A percentile compares a stretch with the other conserved stretches of the same genome.
Evolutionary conservation across 371 early-diverging fungal species (phyloP).

Genomic region (Mucor plumbeus): DNA sequence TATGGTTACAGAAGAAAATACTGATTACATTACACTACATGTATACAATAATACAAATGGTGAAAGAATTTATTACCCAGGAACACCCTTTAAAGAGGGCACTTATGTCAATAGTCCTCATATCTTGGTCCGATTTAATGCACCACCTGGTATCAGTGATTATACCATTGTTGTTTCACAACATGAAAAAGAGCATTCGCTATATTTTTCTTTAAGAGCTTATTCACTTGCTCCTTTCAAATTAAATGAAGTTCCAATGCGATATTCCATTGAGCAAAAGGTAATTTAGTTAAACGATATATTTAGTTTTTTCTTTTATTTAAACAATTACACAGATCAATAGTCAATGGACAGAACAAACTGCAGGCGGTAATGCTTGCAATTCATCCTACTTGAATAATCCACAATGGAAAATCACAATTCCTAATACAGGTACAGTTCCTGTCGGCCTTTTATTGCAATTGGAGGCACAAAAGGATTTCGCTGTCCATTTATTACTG

Average conservation of each 20-base stretch:
- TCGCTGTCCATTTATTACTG: constrained; percentile 72
- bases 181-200: constrained; percentile 69
- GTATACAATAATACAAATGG: constrained; percentile 76
- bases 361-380: constrained; percentile 82
- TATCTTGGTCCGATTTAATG: constrained; percentile 75
- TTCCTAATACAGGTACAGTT: constrained; percentile 37
- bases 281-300: constrained; percentile 27
- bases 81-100: constrained; percentile 71
- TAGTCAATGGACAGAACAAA: constrained; percentile 76
- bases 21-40: constrained; percentile 85
- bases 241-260: constrained; percentile 68
- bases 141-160: constrained; percentile 61
- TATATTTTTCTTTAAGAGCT: constrained; percentile 78
- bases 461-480: constrained; percentile 71
- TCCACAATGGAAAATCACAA: constrained; percentile 76
- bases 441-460: constrained; percentile 51
- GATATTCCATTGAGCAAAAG: constrained; percentile 64
- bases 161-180: constrained; percentile 86
- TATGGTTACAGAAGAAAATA: constrained; percentile 79
- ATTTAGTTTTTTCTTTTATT: background rate
- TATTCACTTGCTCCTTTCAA: constrained; percentile 72
- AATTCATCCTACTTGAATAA: constrained; percentile 76
- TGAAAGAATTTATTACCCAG: constrained; percentile 79
- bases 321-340: constrained; percentile 40
- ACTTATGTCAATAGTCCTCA: constrained; percentile 88